Base-by-base conservation (phyloP, 331 rosid genomes). In the Dryas integrifolia region DNA sequence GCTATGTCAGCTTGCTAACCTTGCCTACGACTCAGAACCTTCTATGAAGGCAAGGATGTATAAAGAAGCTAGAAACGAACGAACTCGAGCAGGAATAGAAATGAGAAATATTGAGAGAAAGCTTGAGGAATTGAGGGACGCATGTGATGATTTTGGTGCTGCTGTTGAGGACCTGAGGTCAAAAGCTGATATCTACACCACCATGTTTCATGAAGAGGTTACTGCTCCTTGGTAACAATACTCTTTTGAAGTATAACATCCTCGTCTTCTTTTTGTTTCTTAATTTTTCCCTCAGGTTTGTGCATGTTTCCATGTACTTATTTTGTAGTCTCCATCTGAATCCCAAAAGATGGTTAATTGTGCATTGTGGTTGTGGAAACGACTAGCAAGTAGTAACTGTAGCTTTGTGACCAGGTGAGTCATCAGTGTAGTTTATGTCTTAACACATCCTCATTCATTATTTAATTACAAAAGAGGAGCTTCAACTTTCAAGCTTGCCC, bases 61-160 rank as follows among this genome's bases (percentile, higher is more conserved):
- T 40, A 75, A 76, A 43, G 86, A 73, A 5, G 83, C 82, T 48
- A 82, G 68, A 70, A 73, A 30, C 5, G 92, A 90, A 51, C 76
- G 74, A 47, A 51, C 74, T 63, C 80, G 46, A 5, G 90, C 82
- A 12, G 88, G 83, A 12, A 77, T 65, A 35, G 96, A 86, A 69
- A 77, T 94, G 52, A 87, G 58, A 52, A 81, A 77, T 39, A 79
- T 94, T 44, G 98, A 94, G 79, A 65, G 24, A 38, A 94, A 89
- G 83, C 86, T 94, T 4, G 81, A 72, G 74, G 92, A 89, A 51
- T 77, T 94, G 83, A 87, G 84, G 67, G 88, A 76, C 26, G 97
- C 97, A 5, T 94, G 89, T 82, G 56, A 74, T 48, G 80, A 67
- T 15, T 88, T 94, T 71, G 85, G 86, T 63, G 79, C 82, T 73